Conservation (phyloP, 148 eudicot genomes). For the Camellia japonica region DNA sequence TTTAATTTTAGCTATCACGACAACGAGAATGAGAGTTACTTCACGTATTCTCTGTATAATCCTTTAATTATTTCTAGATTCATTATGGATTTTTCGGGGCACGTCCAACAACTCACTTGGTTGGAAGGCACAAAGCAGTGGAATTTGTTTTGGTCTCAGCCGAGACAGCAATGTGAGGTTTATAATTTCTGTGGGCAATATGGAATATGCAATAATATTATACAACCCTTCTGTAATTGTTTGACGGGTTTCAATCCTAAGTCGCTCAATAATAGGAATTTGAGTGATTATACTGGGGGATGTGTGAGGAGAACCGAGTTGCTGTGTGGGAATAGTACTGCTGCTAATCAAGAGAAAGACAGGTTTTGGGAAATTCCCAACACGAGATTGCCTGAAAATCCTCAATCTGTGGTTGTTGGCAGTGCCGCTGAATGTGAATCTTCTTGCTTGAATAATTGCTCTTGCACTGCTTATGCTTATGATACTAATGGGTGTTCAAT, state of each 20-base stretch:
- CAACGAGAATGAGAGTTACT: conserved; percentile 53
- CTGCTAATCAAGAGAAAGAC: conserved; percentile 25
- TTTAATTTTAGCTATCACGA: conserved; percentile 49
- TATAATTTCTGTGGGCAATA: conserved; percentile 53
- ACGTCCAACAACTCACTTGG: conserved; percentile 43
- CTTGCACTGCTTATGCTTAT: conserved; percentile 58
- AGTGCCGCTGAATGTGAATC: conserved; percentile 38
- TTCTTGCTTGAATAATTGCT: conserved; percentile 43
- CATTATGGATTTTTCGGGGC: conserved; percentile 55
- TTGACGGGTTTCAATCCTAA: conserved; percentile 31
- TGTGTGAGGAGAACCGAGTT: conserved; percentile 34
- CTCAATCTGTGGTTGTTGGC: conserved; percentile 13
- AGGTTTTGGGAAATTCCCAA: conserved; percentile 20
- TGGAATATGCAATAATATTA: conserved; percentile 40
- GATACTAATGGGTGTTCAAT: conserved; percentile 33
- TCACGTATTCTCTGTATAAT: conserved; percentile 37
- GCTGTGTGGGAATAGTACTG: conserved; percentile 30
- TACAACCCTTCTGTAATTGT: conserved; percentile 44
- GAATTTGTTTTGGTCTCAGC: conserved; percentile 62
- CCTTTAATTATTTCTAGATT: conserved; percentile 41
- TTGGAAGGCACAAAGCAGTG: conserved; percentile 29
- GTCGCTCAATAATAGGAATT: conserved; percentile 32
- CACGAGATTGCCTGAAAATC: conserved; percentile 31
- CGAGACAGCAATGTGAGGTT: conserved; percentile 55
- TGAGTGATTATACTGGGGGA: conserved; percentile 54